phyloP scores from a whole-genome alignment of 2,329 filamentous ascomycete genomes.

The Colletotrichum liriopes region DNA sequence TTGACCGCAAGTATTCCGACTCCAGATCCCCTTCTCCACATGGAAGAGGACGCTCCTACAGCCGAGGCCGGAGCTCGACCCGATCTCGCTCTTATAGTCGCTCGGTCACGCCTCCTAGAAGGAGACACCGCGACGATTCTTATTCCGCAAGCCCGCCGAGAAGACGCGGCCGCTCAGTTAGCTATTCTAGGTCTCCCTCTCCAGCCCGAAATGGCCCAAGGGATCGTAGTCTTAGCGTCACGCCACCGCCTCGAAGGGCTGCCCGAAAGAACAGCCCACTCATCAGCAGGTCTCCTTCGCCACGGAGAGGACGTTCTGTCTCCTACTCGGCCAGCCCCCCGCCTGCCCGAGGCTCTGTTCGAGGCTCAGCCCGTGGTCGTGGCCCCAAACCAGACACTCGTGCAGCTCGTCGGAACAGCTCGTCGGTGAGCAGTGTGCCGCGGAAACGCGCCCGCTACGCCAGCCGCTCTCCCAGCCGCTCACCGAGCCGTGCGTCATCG shows the following conservation, averaged over 20 bases:
- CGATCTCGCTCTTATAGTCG: constrained; percentile 55
- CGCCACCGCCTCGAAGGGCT: constrained; percentile 45
- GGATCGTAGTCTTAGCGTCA: constrained; percentile 38
- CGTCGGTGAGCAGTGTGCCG: constrained; percentile 51
- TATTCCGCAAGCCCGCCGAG: constrained; percentile 52
- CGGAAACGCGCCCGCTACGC: constrained; percentile 45
- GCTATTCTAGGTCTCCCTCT: constrained; percentile 50
- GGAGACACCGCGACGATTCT: constrained; percentile 44
- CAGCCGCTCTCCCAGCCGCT: constrained; percentile 46
- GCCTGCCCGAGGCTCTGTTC: constrained; percentile 22
- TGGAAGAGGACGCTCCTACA: constrained; percentile 51
- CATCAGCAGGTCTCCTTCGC: constrained; percentile 49
- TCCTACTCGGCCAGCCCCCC: constrained; percentile 46
- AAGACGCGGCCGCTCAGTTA: constrained; percentile 46
- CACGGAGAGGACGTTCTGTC: constrained; percentile 44
- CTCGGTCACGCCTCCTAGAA: constrained; percentile 42
- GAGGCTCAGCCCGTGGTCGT: constrained; percentile 26
- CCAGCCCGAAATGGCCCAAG: constrained; percentile 48
- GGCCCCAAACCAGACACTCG: constrained; percentile 27
- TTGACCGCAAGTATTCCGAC: constrained; percentile 55
- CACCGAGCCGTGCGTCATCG: constrained; percentile 47
- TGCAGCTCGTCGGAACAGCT: constrained; percentile 53
- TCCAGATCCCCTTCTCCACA: constrained; percentile 51
- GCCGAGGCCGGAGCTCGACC: constrained; percentile 53
- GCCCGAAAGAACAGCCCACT: constrained; percentile 54